Evolutionary conservation across 2,329 filamentous ascomycete species (phyloP).

Genomic region (Hyphodiscus sp.): DNA sequence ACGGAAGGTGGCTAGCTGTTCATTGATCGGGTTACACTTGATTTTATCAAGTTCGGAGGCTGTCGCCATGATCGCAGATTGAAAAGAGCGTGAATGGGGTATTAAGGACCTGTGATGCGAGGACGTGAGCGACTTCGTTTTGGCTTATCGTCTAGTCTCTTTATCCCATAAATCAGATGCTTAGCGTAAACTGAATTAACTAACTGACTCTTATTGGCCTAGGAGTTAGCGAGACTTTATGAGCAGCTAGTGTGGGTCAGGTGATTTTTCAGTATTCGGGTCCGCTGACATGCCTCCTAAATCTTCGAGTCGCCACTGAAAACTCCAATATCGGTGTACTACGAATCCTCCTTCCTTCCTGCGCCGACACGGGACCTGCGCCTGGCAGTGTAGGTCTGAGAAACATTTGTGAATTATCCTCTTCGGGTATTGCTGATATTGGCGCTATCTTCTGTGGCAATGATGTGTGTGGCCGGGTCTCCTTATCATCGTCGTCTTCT

Average conservation of each 20-base stretch:
- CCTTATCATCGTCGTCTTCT: slow-evolving; percentile 1
- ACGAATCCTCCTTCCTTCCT: slow-evolving; percentile 9
- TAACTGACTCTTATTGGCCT: too few relatives aligned
- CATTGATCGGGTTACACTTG: slow-evolving; percentile 12
- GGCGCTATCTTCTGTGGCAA: background rate
- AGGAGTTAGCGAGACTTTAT: too few relatives aligned
- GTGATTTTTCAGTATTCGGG: too few relatives aligned
- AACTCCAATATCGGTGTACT: slow-evolving; percentile 14
- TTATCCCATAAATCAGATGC: too few relatives aligned
- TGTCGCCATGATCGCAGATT: background rate
- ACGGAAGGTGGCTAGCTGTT: slow-evolving; percentile 9
- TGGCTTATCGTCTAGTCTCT: too few relatives aligned
- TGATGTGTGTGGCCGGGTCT: background rate
- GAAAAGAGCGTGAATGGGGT: too few relatives aligned
- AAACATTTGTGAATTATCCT: background rate
- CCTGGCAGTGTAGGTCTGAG: background rate
- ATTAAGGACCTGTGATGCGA: too few relatives aligned
- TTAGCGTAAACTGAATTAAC: too few relatives aligned
- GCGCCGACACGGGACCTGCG: background rate
- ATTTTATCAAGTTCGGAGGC: slow-evolving; percentile 16
- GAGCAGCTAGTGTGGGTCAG: too few relatives aligned
- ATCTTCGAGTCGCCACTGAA: slow-evolving; percentile 10
- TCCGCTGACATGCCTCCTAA: slow-evolving; percentile 11
- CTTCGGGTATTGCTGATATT: slow-evolving; percentile 1
- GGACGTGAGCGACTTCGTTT: too few relatives aligned